A percentile compares a stretch with the other conserved stretches of the same genome.
Evolutionary conservation across 225 moss, liverwort and hornwort genomes (phyloP).

Genomic region (Pleurozium schreberi): DNA sequence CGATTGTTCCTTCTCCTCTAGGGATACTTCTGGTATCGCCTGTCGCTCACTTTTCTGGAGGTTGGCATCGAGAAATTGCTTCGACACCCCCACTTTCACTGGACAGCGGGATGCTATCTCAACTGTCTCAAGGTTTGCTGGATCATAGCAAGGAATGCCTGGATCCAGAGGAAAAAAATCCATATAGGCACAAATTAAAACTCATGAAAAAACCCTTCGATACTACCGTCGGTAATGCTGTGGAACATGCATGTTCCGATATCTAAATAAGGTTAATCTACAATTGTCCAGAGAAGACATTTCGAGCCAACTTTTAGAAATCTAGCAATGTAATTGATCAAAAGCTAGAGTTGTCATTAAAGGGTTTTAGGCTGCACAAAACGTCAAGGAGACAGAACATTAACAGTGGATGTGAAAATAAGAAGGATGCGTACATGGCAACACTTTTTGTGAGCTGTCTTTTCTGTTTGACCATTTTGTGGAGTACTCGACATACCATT

Average conservation of each 20-base stretch:
- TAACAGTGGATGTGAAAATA: background rate
- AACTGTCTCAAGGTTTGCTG: slow-evolving; percentile 86
- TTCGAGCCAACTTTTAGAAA: background rate
- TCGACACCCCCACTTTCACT: slow-evolving; percentile 71
- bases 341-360: background rate
- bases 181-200: background rate
- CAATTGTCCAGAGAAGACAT: background rate
- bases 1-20: background rate
- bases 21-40: background rate
- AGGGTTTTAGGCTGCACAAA: background rate
- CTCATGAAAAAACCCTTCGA: background rate
- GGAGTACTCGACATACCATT: background rate
- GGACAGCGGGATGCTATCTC: slow-evolving; percentile 61
- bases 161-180: background rate
- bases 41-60: slow-evolving; percentile 14
- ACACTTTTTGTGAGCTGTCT: background rate
- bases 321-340: background rate
- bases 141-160: slow-evolving; percentile 90
- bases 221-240: background rate
- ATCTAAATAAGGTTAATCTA: background rate
- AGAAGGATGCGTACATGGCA: background rate
- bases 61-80: slow-evolving; percentile 41
- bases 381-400: background rate
- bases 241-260: background rate
- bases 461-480: background rate